Percentiles rank a stretch among this genome's conserved stretches.
These are phyloP conservation scores for Isabelozyma gotoi DNA, from an alignment of 805 yeast genomes.

Conservation along the genomic window DNA sequence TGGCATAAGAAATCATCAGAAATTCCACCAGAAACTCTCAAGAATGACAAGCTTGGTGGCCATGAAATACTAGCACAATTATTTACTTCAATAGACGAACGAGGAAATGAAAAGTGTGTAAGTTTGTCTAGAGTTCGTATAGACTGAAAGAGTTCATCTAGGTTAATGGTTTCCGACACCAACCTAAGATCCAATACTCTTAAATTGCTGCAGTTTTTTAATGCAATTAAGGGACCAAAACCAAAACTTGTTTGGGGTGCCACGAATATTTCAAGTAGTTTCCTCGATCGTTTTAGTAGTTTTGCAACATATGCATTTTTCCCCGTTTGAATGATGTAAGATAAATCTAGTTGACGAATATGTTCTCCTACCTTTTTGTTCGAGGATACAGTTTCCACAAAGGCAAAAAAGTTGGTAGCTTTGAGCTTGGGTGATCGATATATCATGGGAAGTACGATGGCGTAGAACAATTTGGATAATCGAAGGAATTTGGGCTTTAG, in stretches of 20 bases:
- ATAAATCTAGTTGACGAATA: conserved; percentile 69
- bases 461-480: conserved; percentile 62
- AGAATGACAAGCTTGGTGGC: conserved; percentile 75
- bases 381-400: conserved; percentile 65
- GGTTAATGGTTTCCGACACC: conserved; percentile 87
- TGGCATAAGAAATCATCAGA: conserved; percentile 73
- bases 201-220: conserved; percentile 66
- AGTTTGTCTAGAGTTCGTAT: conserved; percentile 61
- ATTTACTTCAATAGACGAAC: conserved; percentile 76
- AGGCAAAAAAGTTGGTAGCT: conserved; percentile 66
- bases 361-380: conserved; percentile 52
- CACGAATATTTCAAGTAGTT: conserved; percentile 61
- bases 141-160: conserved; percentile 75
- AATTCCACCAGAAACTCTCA: conserved; percentile 87
- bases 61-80: conserved; percentile 56
- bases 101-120: conserved; percentile 80
- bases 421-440: conserved; percentile 63
- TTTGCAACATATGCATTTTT: conserved; percentile 88
- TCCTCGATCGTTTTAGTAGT: conserved; percentile 72
- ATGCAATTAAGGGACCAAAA: conserved; percentile 78
- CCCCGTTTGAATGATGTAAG: conserved; percentile 84
- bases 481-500: conserved; percentile 52
- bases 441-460: conserved; percentile 58
- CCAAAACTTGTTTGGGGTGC: conserved; percentile 98
- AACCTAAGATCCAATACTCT: conserved; percentile 72